Evolutionary conservation across 1,284 basidiomycete genomes (phyloP), one percentile per base, ranked within the genome.

Genomic region (Boletus calvinii): DNA sequence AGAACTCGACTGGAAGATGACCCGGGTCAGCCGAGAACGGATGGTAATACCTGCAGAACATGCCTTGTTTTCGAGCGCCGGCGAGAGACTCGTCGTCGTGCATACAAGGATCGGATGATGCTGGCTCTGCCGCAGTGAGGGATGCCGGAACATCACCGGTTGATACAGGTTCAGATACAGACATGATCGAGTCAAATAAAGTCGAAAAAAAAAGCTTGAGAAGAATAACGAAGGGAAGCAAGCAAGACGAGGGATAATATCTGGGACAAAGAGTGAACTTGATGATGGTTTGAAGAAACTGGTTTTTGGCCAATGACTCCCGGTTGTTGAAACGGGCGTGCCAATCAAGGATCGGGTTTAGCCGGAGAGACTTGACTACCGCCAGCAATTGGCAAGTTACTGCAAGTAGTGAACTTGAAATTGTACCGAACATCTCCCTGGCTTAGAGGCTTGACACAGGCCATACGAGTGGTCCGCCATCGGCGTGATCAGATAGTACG

Each of bases 1-100:
- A 99, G 73, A 98, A 99, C 71, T 96, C 92, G 65, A 98, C 95
- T 97, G 53, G 6, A 54, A 31, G 42, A 42, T 8, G 31, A 43
- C 3, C 7, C 32, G 22, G 13, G 46, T 39, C 3, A 6, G 36
- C 4, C 18, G 26, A 36, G 20, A 44, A 40, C 2, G 20, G 31
- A 38, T 10, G 8, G 31, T 24, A 7, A 31, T 12, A 29, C 32
- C 12, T 15, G 32, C 30, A 18, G 22, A 4, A 41, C 54, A 15
- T 13, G 56, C 68, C 50, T 58, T 67, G 66, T 48, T 58, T 69
- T 30, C 68, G 53, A 15, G 68, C 60, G 17, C 55, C 58, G 17
- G 38, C 22, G 13, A 66, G 55, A 12, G 54, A 44, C 40, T 48
- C 53, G 2, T 58, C 62, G 15, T 62, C 65, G 8, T 49, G 5